Evolutionary conservation across 2,329 filamentous ascomycete species (phyloP), one percentile per base, ranked within the genome.

Genomic region (Colletotrichum agaves): DNA sequence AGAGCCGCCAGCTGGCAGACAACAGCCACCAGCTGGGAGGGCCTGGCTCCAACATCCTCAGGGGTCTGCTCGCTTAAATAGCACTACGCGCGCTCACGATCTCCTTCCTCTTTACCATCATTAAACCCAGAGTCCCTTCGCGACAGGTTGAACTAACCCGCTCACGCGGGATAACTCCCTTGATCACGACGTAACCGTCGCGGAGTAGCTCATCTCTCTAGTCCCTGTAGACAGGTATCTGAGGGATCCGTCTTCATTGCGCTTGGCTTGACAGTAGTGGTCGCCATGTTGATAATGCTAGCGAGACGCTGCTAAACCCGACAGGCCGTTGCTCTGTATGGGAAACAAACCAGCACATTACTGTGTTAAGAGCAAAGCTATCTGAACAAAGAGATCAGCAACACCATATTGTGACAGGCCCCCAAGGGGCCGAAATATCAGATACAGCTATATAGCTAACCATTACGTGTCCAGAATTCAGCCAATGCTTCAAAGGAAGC

Each of bases 401-500:
- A 80, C 1, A 75, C 78, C 7, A 79, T 82, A 17, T 81, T 79
- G 56, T 65, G 21, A 15, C 46, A 21, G 1, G 0, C 31, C 31
- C 12, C 2, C 23, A 17, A 43, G 12, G 39, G 12, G n/a, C 39
- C 10, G 5, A 33, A 0, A 6, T 53, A 12, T 4, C 62, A 46
- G 11, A 64, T 1, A 12, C 1, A 5, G 1, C 19, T 2, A 1
- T 4, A 3, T 19, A 65, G 62, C 0, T 73, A n/a, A n/a, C n/a
- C n/a, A n/a, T n/a, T n/a, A n/a, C n/a, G n/a, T n/a, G n/a, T n/a
- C n/a, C n/a, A n/a, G n/a, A n/a, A n/a, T 82, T 0, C 80, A 82
- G 53, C 80, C 80, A 0, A 82, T 70, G 80, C 80, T 0, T 76
- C 75, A 19, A 75, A 76, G 41, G 78, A 80, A 3, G 69, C 80